Conservation (phyloP, 495 filamentous ascomycete genomes). For the Penicillium maclennaniae region DNA sequence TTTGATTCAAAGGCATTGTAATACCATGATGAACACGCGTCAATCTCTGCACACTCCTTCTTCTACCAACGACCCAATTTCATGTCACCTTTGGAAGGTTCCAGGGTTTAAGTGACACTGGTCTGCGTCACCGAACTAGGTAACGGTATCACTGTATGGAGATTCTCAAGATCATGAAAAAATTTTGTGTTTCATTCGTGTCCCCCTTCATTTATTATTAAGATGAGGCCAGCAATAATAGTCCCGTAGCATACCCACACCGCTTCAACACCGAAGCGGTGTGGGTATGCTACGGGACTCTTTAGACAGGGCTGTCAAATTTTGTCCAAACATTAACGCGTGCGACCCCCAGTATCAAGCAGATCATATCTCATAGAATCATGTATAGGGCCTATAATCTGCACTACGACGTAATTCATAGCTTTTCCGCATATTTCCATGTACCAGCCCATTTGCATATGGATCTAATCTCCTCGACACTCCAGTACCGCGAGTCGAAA, state of each 20-base stretch:
- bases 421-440: slow-evolving; percentile 14
- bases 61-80: too few relatives aligned
- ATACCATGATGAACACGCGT: too few relatives aligned
- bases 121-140: too few relatives aligned
- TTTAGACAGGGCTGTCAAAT: slow-evolving; percentile 6
- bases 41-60: too few relatives aligned
- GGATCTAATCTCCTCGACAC: slow-evolving; percentile 6
- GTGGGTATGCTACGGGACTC: too few relatives aligned
- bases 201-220: neutral
- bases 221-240: neutral
- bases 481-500: slow-evolving; percentile 30
- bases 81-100: too few relatives aligned
- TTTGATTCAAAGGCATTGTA: too few relatives aligned
- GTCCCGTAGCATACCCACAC: too few relatives aligned
- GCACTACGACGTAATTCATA: slow-evolving; percentile 17
- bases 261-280: too few relatives aligned
- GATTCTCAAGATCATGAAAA: too few relatives aligned
- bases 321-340: neutral
- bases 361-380: slow-evolving; percentile 18
- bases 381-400: slow-evolving; percentile 18
- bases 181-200: neutral
- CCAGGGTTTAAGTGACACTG: too few relatives aligned
- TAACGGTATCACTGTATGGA: too few relatives aligned
- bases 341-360: neutral
- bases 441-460: slow-evolving; percentile 10